A percentile compares a stretch with the other conserved stretches of the same genome.
Evolutionary conservation across 768 basidiomycete genomes (phyloP).

Genomic region (Naganishia friedmannii): DNA sequence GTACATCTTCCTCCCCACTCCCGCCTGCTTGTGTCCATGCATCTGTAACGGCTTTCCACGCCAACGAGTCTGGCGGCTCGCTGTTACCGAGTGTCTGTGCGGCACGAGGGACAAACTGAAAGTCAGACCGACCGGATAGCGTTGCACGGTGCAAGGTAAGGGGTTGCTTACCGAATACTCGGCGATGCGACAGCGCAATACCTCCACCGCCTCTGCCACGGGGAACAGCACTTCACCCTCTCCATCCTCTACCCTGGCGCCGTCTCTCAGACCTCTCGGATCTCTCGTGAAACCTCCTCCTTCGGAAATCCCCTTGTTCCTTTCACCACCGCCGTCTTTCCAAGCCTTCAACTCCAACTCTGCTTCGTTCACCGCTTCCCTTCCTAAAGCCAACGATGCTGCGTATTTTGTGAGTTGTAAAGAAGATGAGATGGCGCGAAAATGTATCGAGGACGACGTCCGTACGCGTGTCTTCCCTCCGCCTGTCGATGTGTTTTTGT

Average conservation of each 20-base stretch:
- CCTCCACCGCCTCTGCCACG: slow-evolving; percentile 56
- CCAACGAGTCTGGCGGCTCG: slow-evolving; percentile 68
- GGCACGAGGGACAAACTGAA: slow-evolving; percentile 68
- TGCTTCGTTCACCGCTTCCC: slow-evolving; percentile 87
- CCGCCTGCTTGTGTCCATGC: slow-evolving; percentile 63
- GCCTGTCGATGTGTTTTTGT: not conserved
- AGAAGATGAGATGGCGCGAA: not conserved
- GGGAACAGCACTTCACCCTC: slow-evolving; percentile 36
- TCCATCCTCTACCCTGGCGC: no score
- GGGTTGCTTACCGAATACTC: slow-evolving; percentile 43
- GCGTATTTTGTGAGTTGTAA: slow-evolving; percentile 31
- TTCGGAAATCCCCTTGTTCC: not conserved
- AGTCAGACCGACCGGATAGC: no score
- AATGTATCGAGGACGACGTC: not conserved
- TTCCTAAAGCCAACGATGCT: slow-evolving; percentile 62
- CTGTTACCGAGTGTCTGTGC: slow-evolving; percentile 84
- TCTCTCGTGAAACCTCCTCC: slow-evolving; percentile 26
- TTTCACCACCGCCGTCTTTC: slow-evolving; percentile 27
- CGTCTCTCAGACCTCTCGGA: slow-evolving; percentile 17
- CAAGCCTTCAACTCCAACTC: slow-evolving; percentile 88
- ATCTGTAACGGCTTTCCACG: slow-evolving; percentile 70
- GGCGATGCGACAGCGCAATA: slow-evolving; percentile 62
- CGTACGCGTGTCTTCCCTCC: not conserved
- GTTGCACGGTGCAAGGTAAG: no score
- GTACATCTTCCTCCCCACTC: slow-evolving; percentile 59